Conservation (phyloP, 257 asterid genomes). For the Henckelia pumila region DNA sequence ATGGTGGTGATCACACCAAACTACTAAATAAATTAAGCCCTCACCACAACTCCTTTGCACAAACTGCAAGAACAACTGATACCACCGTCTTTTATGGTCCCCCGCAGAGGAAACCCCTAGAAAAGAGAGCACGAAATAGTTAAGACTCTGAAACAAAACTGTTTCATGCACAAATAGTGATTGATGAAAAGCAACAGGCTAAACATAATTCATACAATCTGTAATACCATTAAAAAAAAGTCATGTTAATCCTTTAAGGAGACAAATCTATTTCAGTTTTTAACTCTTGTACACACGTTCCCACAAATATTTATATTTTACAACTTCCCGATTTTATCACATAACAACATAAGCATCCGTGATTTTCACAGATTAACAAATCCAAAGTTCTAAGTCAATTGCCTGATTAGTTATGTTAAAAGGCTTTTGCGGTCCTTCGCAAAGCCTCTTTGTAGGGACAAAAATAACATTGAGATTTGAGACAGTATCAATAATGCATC, state of each 20-base stretch:
- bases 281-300: constrained; percentile 4
- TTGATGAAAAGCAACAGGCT: neutral
- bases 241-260: constrained; percentile 4
- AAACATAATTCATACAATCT: neutral
- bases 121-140: constrained; percentile 23
- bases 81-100: constrained; percentile 83
- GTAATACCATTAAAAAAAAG: neutral
- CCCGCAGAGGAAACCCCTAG: constrained; percentile 66
- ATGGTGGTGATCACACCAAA: constrained; percentile 17
- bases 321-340: constrained; percentile 1
- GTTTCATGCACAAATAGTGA: constrained; percentile 8
- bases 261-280: neutral
- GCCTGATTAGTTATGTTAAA: neutral
- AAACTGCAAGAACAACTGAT: constrained; percentile 81
- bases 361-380: neutral
- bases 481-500: neutral
- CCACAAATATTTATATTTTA: neutral
- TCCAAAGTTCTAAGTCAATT: neutral
- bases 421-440: neutral
- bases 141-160: constrained; percentile 17
- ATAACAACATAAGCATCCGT: constrained; percentile 1
- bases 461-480: neutral
- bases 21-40: constrained; percentile 25
- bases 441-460: neutral
- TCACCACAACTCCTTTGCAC: constrained; percentile 78